A percentile compares a stretch with the other conserved stretches of the same genome.
phyloP scores from a whole-genome alignment of 495 filamentous ascomycete species.

The Rostrohypoxylon terebratum region DNA sequence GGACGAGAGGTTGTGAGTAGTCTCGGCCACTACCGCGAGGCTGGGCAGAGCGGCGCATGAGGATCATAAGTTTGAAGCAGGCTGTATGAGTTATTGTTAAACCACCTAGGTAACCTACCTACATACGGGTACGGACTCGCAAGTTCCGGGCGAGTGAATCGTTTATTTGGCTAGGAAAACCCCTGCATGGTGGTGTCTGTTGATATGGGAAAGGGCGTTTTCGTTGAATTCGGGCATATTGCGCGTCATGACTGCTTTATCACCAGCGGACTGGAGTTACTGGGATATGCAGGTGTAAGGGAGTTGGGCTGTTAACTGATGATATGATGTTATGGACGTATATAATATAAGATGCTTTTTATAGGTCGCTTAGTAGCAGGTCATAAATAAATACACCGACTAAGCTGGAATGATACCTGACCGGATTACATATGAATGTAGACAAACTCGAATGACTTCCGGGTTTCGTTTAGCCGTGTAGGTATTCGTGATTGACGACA shows the following conservation, averaged over 20 bases:
- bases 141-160: neutral
- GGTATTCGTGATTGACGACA: neutral
- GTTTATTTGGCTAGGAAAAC: neutral
- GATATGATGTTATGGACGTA: neutral
- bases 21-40: slow-evolving; percentile 57
- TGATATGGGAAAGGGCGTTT: slow-evolving; percentile 10
- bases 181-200: slow-evolving; percentile 13
- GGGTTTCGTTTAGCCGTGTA: neutral
- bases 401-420: neutral
- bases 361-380: neutral
- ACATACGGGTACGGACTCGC: neutral
- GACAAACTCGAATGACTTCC: neutral
- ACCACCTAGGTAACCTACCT: neutral
- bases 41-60: slow-evolving; percentile 60
- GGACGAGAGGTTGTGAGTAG: slow-evolving; percentile 33
- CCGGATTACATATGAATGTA: neutral
- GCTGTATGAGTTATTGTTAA: neutral
- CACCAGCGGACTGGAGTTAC: neutral
- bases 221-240: slow-evolving; percentile 9
- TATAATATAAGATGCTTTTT: slow-evolving; percentile 2
- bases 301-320: neutral
- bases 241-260: slow-evolving; percentile 11
- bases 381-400: slow-evolving; percentile 5
- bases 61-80: neutral
- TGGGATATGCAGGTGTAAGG: neutral